phyloP scores from a whole-genome alignment of 148 eudicot species.

The Vaccinium myrtillus region DNA sequence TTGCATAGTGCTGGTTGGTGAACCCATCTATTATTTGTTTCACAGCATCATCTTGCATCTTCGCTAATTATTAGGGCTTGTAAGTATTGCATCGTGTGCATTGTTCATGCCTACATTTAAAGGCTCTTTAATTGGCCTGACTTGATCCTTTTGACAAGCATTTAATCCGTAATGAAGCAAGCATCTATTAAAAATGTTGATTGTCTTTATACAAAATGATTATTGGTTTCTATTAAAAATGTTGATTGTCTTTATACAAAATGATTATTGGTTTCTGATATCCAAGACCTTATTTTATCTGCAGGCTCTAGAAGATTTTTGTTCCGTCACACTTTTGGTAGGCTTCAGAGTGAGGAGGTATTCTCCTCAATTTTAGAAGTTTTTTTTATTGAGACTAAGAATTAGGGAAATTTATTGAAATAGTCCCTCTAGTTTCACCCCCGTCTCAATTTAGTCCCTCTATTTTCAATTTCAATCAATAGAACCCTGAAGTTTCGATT shows the following conservation, averaged over 20 bases:
- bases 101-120: not conserved
- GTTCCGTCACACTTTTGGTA: conserved; percentile 79
- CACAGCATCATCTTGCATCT: not conserved
- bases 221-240: not conserved
- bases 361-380: not conserved
- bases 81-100: not conserved
- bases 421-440: too few species aligned
- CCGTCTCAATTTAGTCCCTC: too few species aligned
- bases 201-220: not conserved
- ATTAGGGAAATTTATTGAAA: too few species aligned
- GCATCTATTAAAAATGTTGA: not conserved
- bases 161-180: not conserved
- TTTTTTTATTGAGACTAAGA: not conserved
- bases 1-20: not conserved
- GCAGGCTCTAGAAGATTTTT: conserved; percentile 90
- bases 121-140: not conserved
- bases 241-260: not conserved
- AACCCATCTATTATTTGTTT: not conserved
- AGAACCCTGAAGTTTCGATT: too few species aligned
- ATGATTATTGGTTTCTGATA: not conserved
- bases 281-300: conserved; percentile 20
- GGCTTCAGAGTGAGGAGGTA: conserved; percentile 94
- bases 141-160: not conserved
- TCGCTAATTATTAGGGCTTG: not conserved
- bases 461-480: too few species aligned